Evolutionary conservation across 805 yeast genomes (phyloP), one percentile per base, ranked within the genome.

Genomic region (Candida glaebosa): DNA sequence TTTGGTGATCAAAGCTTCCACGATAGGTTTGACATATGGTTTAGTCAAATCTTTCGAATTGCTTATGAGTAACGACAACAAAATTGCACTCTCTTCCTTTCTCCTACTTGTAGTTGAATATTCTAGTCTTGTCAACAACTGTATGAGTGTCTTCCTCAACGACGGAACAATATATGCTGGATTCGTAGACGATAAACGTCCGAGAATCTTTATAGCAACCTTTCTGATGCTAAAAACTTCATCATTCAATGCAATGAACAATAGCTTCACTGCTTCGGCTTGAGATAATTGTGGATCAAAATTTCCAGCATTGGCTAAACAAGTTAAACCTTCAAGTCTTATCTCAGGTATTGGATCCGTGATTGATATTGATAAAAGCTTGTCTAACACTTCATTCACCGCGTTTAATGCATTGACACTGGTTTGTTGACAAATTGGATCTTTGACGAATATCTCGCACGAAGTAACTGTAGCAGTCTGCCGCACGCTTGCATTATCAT

Each of bases 131-230:
- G 96, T 88, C 35, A 95, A 61, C 10, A 90, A 70, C 58, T 91
- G 97, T 34, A 93, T 79, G 46, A 95, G 64, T 0, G 91, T 80
- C 57, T 88, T 91, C 51, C 98, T 75, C 40, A 93, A 69, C 0
- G 95, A 87, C 0, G 99, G 99, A 30, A 91, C 89, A 47, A 93
- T 87, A 60, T 88, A 91, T 0, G 99, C 97, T 0, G 99, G 98
- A 53, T 93, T 93, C 31, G 88, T 83, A 2, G 79, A 65, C 0
- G 96, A 84, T 14, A 93, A 64, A 42, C 97, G 74, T 2, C 99
- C 98, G 44, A 93, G 78, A 8, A 90, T 75, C 38, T 73, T 74
- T 25, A 91, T 78, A 0, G 96, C 84, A 12, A 80, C 84, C 52
- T 85, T 81, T 41, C 96, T 76, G 8, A 93, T 84, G 8, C 79